Conservation (phyloP, 1,284 basidiomycete species). For the Ustilago lituana region DNA sequence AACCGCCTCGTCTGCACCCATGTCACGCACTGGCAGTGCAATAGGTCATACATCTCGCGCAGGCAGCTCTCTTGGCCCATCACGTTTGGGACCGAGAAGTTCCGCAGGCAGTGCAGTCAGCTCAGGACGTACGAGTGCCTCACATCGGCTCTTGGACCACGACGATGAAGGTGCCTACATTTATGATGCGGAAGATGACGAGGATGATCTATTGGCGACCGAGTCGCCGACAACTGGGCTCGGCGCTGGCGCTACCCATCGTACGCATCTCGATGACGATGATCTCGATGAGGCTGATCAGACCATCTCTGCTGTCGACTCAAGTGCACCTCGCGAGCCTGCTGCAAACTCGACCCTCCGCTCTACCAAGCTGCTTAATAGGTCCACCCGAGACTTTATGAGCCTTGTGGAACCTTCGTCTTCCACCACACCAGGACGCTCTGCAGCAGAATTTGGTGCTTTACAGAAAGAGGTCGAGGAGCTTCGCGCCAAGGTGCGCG, state of each 20-base stretch:
- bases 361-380: constrained; percentile 33
- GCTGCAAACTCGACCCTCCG: constrained; percentile 21
- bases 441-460: constrained; percentile 42
- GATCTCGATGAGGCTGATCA: constrained; percentile 25
- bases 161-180: constrained; percentile 11
- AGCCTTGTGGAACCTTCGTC: constrained; percentile 39
- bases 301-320: constrained; percentile 25
- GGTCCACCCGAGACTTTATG: constrained; percentile 52
- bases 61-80: constrained; percentile 32
- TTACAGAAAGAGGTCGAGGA: constrained; percentile 70
- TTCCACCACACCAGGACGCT: constrained; percentile 14
- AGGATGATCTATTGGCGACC: constrained; percentile 11
- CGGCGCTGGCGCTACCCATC: not conserved
- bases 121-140: constrained; percentile 36
- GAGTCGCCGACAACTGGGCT: not conserved
- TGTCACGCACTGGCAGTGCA: constrained; percentile 31
- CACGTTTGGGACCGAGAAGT: constrained; percentile 32
- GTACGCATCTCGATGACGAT: constrained; percentile 8
- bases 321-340: not conserved
- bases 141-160: constrained; percentile 21
- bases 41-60: constrained; percentile 15
- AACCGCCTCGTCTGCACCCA: constrained; percentile 27
- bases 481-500: constrained; percentile 81
- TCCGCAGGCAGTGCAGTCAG: constrained; percentile 36
- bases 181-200: constrained; percentile 16